Base-by-base conservation (phyloP, 2,329 filamentous ascomycete genomes). In the Madurella fahalii region DNA sequence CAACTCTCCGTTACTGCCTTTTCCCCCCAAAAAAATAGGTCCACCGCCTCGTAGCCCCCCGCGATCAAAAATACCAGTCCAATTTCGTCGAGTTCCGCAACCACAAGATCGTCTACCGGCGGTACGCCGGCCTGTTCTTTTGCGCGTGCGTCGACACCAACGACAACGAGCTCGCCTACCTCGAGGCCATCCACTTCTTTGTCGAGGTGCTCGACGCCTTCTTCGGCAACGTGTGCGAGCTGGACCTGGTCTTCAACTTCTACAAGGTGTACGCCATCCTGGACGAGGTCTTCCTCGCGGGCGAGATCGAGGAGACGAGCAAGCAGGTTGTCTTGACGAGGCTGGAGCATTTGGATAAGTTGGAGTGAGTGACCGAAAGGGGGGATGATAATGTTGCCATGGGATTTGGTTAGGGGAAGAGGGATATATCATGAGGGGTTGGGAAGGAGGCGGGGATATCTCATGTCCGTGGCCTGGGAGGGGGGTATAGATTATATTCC, bases 121-220 rank as follows among this genome's bases (percentile, higher is more conserved):
- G 94, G 59, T 99, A 99, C 74, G 94, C 94, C 0, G 94, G 94
- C 0, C 84, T 99, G 56, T 99, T 99, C 83, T 99, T 99, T 79
- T 99, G 94, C 78, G 95, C 92, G 51, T 97, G 94, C 74, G 94
- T 99, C 69, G 94, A 99, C 74, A 95, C 93, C 49, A 97, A 96
- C 72, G 94, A 99, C 74, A 99, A 97, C 74, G 94, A 99, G 77
- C 79, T 99, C 58, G 93, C 94, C 25, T 97, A 91, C 68, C 81
- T 99, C 56, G 94, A 99, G 75, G 94, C 92, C 7, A 96, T 99
- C 68, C 94, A 99, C 75, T 99, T 99, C 79, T 99, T 99, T 68
- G 94, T 99, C 65, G 94, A 99, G 77, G 94, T 99, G 58, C 81
- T 99, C 66, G 94, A 99, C 79, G 86, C 92, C 67, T 99, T 99